Evolutionary conservation across 352 stramenopile species (phyloP), one percentile per base, ranked within the genome.

Genomic region (Phytophthora europaea): DNA sequence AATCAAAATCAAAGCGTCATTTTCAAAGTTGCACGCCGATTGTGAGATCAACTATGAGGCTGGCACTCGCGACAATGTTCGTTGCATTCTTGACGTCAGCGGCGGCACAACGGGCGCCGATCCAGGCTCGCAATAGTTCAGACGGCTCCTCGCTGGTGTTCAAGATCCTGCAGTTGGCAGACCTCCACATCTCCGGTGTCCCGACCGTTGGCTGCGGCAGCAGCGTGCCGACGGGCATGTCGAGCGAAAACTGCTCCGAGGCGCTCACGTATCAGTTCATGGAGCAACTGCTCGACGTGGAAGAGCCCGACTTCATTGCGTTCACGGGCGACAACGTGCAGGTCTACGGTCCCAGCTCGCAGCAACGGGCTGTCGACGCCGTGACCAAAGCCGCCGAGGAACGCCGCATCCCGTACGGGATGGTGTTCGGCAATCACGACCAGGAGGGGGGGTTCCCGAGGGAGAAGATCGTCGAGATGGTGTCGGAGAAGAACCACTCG

Each of bases 381-480:
- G 74, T 85, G 1, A 78, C 74, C 4, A 65, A 54, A 53, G 61
- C 70, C 1, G 80, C 78, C 9, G 82, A 89, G 38, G 48, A 70
- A 1, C 80, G 84, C 6, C 66, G 71, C 22, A 88, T 90, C 22
- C 80, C 82, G 28, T 91, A 87, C 57, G 75, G 73, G 5, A 83
- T 89, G 65, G 73, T 91, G 8, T 86, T 91, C 47, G 84, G 84
- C 43, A 91, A 91, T 65, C 84, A 91, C 54, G 84, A 91, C 57
- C 71, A 91, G 34, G 80, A 87, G 43, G 73, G 76, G 2, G 78
- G 73, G 3, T 82, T 81, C 23, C 70, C 65, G 3, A 59, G 78
- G 47, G 68, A 83, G 26, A 72, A 77, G 13, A 86, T 92, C 62
- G 47, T 85, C 2, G 48, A 66, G 13, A 72, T 78, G 28, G 51